Evolutionary conservation across 2,329 filamentous ascomycete genomes (phyloP), one percentile per base, ranked within the genome.

Genomic region (Ophiocordyceps camponoti-rufipedis): DNA sequence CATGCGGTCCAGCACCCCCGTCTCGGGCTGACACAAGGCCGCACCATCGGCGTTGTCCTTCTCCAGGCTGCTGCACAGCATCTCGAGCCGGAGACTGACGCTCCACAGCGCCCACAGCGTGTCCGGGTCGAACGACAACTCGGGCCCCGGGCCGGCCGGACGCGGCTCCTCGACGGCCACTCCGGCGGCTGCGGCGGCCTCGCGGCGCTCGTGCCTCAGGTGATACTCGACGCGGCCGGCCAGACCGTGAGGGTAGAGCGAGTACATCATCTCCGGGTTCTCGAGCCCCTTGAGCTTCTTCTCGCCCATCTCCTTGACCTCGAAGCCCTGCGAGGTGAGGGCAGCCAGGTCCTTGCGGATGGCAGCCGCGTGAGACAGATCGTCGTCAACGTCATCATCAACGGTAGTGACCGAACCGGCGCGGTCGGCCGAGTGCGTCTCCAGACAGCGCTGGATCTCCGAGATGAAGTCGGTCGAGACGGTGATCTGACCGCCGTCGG

Each of bases 381-480:
- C 87, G 47, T 91, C 83, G 14, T 80, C 78, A 50, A 85, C 78
- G 1, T 61, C 57, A 18, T 75, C 75, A 43, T 87, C 85, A 23
- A 5, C 23, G 0, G 80, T 80, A 2, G 77, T 78, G 12, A 71
- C 72, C 13, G 79, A 82, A 16, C 75, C 78, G 28, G 69, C 72
- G 29, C 82, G 76, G 48, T 96, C 89, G 35, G 35, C n/a, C 48
- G 89, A 85, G 58, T 89, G 93, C 5, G 79, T 85, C 60, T 94
- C 86, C 1, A 94, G 73, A 51, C 86, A 91, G 39, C 87, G 78
- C 58, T 94, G 86, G 46, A 96, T 89, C 61, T 98, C 91, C 12
- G 84, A 85, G 56, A 98, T 94, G 63, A 96, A 96, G 61, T 98
- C 91, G 1, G 87, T 87, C 1, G 88, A 95, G 2, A 96, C 91